phyloP scores from a whole-genome alignment of 1,284 basidiomycete genomes.

The Rugosomyces carneus region DNA sequence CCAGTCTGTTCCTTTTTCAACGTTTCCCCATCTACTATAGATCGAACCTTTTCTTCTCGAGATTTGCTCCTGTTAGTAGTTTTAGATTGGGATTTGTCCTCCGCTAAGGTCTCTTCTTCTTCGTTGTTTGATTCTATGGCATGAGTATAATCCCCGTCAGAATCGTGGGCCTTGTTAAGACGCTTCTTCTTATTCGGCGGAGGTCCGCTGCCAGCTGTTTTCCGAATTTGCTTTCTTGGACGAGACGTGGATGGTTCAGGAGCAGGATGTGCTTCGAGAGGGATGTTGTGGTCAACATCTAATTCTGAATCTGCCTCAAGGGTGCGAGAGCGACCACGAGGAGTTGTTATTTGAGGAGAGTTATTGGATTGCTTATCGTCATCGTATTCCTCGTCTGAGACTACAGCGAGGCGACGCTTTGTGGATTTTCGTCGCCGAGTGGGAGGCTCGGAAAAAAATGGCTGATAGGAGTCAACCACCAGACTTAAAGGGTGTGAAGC shows the following conservation, averaged over 20 bases:
- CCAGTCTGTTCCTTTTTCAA: slow-evolving; percentile 16
- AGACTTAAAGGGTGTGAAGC: not conserved
- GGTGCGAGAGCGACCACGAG: slow-evolving; percentile 8
- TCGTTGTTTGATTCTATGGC: slow-evolving; percentile 15
- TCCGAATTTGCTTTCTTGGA: slow-evolving; percentile 7
- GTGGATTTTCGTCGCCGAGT: slow-evolving; percentile 17
- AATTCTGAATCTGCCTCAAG: slow-evolving; percentile 12
- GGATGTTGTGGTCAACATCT: slow-evolving; percentile 4
- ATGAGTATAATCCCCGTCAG: slow-evolving; percentile 21
- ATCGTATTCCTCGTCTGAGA: slow-evolving; percentile 23
- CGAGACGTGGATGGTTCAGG: slow-evolving; percentile 3
- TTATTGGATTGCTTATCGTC: slow-evolving; percentile 10
- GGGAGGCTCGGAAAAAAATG: slow-evolving; percentile 15
- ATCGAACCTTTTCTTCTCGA: slow-evolving; percentile 20
- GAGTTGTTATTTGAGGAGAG: slow-evolving; percentile 8
- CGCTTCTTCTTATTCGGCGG: slow-evolving; percentile 17
- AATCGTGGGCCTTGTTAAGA: slow-evolving; percentile 9
- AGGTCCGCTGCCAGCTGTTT: slow-evolving; percentile 8
- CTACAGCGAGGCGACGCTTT: slow-evolving; percentile 20
- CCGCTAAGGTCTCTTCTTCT: slow-evolving; percentile 16
- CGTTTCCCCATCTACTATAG: slow-evolving; percentile 11
- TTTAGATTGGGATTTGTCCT: slow-evolving; percentile 18
- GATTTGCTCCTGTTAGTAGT: slow-evolving; percentile 19
- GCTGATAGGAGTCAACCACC: slow-evolving; percentile 11
- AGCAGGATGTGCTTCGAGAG: slow-evolving; percentile 1